Percentiles rank a stretch among this genome's conserved stretches.
These are phyloP conservation scores for Penicillium psychrosexuale DNA, from an alignment of 2,329 filamentous ascomycete genomes.

Conservation along the genomic window DNA sequence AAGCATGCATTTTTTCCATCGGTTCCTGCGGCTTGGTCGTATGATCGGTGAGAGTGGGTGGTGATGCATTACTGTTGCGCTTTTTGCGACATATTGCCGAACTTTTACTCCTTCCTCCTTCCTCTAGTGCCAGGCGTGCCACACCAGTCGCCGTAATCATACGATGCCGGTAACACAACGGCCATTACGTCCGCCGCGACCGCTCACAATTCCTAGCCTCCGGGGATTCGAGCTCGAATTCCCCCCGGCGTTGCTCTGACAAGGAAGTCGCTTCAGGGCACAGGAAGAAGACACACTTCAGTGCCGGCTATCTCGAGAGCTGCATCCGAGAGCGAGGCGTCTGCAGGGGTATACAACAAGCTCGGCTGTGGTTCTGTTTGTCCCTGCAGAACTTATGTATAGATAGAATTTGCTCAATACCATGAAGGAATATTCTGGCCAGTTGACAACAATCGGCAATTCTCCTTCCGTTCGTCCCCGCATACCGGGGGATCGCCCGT, in stretches of 20 bases:
- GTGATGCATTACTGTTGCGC: not conserved
- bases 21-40: not conserved
- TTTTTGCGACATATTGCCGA: not conserved
- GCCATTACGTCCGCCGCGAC: not conserved
- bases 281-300: slow-evolving; percentile 53
- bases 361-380: too few relatives aligned
- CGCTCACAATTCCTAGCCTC: too few relatives aligned
- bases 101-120: not conserved
- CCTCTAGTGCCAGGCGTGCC: not conserved
- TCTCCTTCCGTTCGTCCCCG: not conserved
- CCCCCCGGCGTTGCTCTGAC: too few relatives aligned
- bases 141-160: not conserved
- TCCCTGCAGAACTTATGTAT: too few relatives aligned
- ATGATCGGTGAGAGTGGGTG: not conserved
- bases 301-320: slow-evolving; percentile 56
- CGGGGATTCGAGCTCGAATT: not conserved
- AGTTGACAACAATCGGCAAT: not conserved
- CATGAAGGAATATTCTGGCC: not conserved
- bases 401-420: too few relatives aligned
- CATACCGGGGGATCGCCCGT: not conserved
- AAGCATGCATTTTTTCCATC: slow-evolving; percentile 12
- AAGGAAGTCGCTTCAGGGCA: slow-evolving; percentile 21
- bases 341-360: slow-evolving; percentile 13
- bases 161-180: too few relatives aligned
- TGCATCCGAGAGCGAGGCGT: slow-evolving; percentile 51